Conservation (phyloP, 345 rosid genomes). For the Hibiscus tridactylites region DNA sequence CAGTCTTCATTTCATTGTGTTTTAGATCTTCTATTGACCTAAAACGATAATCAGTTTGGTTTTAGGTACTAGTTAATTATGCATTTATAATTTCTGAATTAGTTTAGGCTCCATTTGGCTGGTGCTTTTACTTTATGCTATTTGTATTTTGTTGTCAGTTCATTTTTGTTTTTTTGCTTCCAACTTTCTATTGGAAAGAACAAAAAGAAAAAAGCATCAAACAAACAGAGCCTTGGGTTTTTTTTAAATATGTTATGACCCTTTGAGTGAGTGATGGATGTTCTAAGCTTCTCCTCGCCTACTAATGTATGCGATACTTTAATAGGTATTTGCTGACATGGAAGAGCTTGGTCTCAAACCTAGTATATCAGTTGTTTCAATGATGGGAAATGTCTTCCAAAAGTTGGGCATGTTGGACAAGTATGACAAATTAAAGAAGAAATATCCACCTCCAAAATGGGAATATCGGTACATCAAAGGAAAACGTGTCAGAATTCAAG, state of each 20-base stretch:
- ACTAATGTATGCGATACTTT: neutral
- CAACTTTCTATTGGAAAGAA: neutral
- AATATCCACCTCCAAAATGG: conserved; percentile 83
- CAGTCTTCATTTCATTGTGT: neutral
- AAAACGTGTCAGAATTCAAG: conserved; percentile 59
- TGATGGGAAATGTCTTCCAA: conserved; percentile 70
- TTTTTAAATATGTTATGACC: neutral
- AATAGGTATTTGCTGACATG: conserved; percentile 93
- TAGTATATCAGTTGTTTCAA: conserved; percentile 40
- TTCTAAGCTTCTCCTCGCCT: neutral
- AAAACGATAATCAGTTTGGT: neutral
- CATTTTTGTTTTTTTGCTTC: neutral
- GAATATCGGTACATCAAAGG: conserved; percentile 73
- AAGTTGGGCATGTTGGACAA: conserved; percentile 67
- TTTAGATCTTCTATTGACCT: neutral
- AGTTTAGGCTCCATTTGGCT: neutral
- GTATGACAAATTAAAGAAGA: conserved; percentile 48
- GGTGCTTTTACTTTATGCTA: neutral
- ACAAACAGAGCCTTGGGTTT: neutral
- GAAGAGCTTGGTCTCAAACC: conserved; percentile 90
- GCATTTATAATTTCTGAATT: neutral
- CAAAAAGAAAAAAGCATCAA: neutral
- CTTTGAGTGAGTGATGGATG: neutral
- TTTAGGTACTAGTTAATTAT: neutral
- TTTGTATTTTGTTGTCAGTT: neutral